Percentiles rank a stretch among this genome's conserved stretches.
Evolutionary conservation across 108 stramenopile species (phyloP).

Genomic region (Parietichytrium sp.): DNA sequence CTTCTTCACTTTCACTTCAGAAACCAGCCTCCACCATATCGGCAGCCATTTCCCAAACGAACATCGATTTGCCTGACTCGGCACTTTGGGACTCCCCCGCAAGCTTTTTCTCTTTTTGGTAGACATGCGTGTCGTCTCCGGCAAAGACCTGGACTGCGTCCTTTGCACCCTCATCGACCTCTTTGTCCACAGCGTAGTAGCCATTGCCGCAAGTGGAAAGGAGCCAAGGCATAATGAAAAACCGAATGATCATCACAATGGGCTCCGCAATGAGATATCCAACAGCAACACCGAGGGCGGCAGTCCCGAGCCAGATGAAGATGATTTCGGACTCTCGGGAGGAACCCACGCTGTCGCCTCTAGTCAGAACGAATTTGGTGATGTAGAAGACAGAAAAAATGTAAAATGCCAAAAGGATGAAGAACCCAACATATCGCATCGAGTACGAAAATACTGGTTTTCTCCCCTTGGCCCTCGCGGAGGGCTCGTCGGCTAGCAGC

Average conservation of each 20-base stretch:
- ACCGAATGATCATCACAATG: background rate
- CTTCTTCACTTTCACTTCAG: too few species aligned
- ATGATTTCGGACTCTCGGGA: background rate
- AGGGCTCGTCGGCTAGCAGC: background rate
- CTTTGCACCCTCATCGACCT: too few species aligned
- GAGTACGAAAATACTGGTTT: background rate
- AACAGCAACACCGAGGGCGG: background rate
- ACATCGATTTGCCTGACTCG: too few species aligned
- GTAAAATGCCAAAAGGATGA: background rate
- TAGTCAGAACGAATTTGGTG: background rate
- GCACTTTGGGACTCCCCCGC: too few species aligned
- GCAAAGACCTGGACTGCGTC: too few species aligned
- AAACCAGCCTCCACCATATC: too few species aligned
- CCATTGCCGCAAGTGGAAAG: too few species aligned
- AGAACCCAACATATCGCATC: background rate
- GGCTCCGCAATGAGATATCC: constrained; percentile 29
- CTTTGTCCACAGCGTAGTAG: too few species aligned
- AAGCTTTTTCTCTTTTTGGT: too few species aligned
- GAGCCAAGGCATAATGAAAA: too few species aligned
- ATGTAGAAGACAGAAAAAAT: background rate
- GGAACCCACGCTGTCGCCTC: background rate
- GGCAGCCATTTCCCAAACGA: too few species aligned
- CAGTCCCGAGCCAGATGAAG: background rate
- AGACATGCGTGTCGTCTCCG: too few species aligned
- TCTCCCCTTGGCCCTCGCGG: background rate